Base-by-base conservation (phyloP, 148 eudicot species). In the Vaccinium corymbosum region DNA sequence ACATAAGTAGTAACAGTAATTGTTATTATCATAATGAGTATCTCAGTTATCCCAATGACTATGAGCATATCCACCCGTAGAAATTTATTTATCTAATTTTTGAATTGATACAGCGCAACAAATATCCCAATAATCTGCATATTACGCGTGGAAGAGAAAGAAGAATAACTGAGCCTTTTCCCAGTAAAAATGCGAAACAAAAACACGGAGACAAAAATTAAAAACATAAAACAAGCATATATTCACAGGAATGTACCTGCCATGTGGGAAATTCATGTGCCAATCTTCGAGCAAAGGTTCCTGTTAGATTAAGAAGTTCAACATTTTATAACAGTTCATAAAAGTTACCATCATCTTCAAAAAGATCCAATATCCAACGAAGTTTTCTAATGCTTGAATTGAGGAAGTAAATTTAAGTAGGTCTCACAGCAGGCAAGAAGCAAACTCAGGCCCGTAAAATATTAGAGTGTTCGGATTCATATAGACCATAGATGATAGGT, bases 231-330 rank as follows among this genome's bases (percentile, higher is more conserved):
- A 35, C 38, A 35, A 35, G 38, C 38, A 35, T 35, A 83, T 64
- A 64, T 72, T 51, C 55, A 61, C 51, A 17, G 70, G 59, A 27
- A 84, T 35, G 42, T 90, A 95, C 98, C 97, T 95, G 98, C 98
- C 98, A 95, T 79, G 89, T 86, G 35, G 98, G 98, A 86, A 94
- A 95, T 81, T 91, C 92, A 81, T 93, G 84, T 46, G 93, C 94
- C 89, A 95, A 88, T 87, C 94, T 92, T 85, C 94, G 93, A 87
- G 94, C 95, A 94, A 91, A 92, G 46, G 92, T 89, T 80, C 94
- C 94, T 92, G 88, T 76, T 32, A 85, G 17, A 82, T 64, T 73
- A 6, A 64, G 51, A 46, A 6, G 6, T 20, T 12, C 11, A 19
- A 19, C 27, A 53, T 71, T 62, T 51, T 20, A 61, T 64, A 68